Percentiles rank a stretch among this genome's conserved stretches.
Conservation (phyloP, 2,329 filamentous ascomycete genomes). For the Fusarium continuum region DNA sequence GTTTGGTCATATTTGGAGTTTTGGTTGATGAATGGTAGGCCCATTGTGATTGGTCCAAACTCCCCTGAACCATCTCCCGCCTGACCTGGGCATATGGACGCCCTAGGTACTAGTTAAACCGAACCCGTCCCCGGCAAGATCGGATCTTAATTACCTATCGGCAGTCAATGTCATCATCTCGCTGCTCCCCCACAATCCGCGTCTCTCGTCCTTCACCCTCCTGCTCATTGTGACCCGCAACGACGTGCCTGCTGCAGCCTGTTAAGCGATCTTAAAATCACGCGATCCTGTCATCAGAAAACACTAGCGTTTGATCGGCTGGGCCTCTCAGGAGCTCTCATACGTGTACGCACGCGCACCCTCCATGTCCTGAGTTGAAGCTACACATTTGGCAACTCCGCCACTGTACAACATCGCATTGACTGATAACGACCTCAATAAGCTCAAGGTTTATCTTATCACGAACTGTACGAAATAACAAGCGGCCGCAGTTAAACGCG, state of each 20-base stretch:
- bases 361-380: slow-evolving; percentile 9
- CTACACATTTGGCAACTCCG: slow-evolving; percentile 16
- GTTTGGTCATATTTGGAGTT: not conserved
- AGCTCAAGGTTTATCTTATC: not conserved
- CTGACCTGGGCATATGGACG: slow-evolving; percentile 38
- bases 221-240: slow-evolving; percentile 4
- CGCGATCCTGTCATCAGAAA: slow-evolving; percentile 6
- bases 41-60: slow-evolving; percentile 4
- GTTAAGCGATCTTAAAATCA: slow-evolving; percentile 10
- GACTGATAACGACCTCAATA: not conserved
- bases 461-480: not conserved
- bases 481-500: not conserved
- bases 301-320: not conserved
- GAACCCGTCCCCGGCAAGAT: slow-evolving; percentile 19
- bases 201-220: slow-evolving; percentile 1
- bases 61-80: slow-evolving; percentile 16
- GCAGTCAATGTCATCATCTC: slow-evolving; percentile 24
- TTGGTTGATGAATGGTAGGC: not conserved
- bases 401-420: not conserved
- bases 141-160: slow-evolving; percentile 27
- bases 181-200: slow-evolving; percentile 12
- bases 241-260: not conserved
- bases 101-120: no score
- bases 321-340: not conserved
- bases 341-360: slow-evolving; percentile 7